Base-by-base conservation (phyloP, 305 asterid species). In the Fraxinus xanthoxyloides region DNA sequence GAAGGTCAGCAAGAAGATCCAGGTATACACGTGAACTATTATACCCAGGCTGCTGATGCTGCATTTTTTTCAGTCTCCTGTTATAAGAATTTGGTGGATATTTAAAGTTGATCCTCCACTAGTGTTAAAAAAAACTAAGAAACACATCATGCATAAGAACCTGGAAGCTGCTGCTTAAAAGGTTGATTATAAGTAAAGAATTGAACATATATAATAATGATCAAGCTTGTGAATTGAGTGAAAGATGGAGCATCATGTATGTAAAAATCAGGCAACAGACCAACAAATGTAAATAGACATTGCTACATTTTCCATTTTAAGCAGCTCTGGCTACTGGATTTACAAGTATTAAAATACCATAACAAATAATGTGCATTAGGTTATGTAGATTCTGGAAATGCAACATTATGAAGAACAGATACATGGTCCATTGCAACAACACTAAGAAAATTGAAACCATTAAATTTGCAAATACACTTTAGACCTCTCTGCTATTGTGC, bases 61-160 rank as follows among this genome's bases (percentile, higher is more conserved):
- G 99, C 98, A 97, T 97, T 89, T 97, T 97, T 87, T 97, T 97
- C 76, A 97, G 92, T 87, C 95, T 90, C 98, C 98, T 95, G 96
- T 63, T 75, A 87, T 34, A 88, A 48, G 80, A 85, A 87, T 85
- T 85, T 70, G 80, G 80, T 72, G 73, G 63, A 75, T 77, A 80
- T 83, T 74, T 43, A 84, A 80, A 61, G 28, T 40, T 46, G 67
- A 34, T 38, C 34, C 72, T 28, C 75, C 61, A 78, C 32, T 9
- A 1, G 75, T 8, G 35, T 78, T 36, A 48, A 48, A 48, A 51
- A 61, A 8, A 61, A 21, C 0, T 24, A 24, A 84, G 77, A 80
- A 84, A 80, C 79, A 54, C 77, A 48, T 34, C 79, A 84, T 84
- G 77, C 69, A 67, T 13, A 76, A 76, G 80, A 26, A 23, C 70